A percentile compares a stretch with the other conserved stretches of the same genome.
Conservation (phyloP, 768 basidiomycete species). For the Macrolepiota fuliginosa region DNA sequence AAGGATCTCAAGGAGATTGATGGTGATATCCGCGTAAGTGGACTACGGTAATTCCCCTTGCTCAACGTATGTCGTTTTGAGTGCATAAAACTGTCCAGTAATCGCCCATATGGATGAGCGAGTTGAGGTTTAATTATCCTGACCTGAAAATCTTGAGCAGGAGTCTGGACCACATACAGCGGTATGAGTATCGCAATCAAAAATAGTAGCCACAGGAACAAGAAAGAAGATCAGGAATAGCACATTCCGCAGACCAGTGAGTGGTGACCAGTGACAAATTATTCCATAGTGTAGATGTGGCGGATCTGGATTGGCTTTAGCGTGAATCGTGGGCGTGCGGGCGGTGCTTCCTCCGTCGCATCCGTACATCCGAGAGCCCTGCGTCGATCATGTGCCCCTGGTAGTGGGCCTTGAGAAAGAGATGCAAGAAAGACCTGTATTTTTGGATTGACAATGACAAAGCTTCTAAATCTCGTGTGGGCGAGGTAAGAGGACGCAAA, state of each 20-base stretch:
- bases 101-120: not conserved
- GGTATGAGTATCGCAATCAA: not conserved
- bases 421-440: not conserved
- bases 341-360: not conserved
- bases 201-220: not conserved
- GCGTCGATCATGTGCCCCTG: slow-evolving; percentile 3
- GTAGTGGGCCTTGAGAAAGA: not conserved
- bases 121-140: not conserved
- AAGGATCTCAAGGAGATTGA: slow-evolving; percentile 4
- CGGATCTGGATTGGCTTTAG: slow-evolving; percentile 8
- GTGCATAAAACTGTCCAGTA: not conserved
- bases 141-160: not conserved
- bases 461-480: not conserved
- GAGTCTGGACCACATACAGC: not conserved
- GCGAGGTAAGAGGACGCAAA: not conserved
- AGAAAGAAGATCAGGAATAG: slow-evolving; percentile 2
- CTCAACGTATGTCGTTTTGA: not conserved
- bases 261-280: not conserved
- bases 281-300: slow-evolving; percentile 4
- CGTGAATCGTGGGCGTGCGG: not conserved
- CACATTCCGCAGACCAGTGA: not conserved
- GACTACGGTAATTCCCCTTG: not conserved
- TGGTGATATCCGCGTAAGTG: not conserved
- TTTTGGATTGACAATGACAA: not conserved
- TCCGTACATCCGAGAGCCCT: not conserved